Base-by-base conservation (phyloP, 2,329 filamentous ascomycete genomes). In the Colletotrichum lupini region DNA sequence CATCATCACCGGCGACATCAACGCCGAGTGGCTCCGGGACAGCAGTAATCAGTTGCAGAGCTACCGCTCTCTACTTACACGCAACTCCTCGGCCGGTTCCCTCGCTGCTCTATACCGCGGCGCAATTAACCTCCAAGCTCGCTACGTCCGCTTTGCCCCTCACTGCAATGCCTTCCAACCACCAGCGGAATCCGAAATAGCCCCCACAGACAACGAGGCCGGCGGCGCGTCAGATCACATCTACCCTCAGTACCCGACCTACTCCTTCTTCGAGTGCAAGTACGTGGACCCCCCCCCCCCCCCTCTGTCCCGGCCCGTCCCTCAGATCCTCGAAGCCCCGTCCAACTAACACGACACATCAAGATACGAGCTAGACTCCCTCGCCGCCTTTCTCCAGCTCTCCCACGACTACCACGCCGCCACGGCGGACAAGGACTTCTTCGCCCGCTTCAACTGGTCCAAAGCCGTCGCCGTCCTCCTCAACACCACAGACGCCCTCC, bases 91-190 rank as follows among this genome's bases (percentile, higher is more conserved):
- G n/a, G 78, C 83, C 9, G 83, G 90, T 77, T 90, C 89, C 5
- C 85, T 95, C 52, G 92, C 92, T 32, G 90, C 89, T 64, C 85
- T 95, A 5, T 95, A 91, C 82, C 89, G 93, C 30, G 93, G 93
- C 32, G 91, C 92, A 35, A 94, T 95, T 81, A 95, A 95, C 80
- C 88, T 95, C 1, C 93, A 95, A 79, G 88, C 92, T 7, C 88
- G 93, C 69, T 95, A 94, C 81, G 84, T 95, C 62, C 85, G 90
- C 66, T 87, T 87, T 12, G 88, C 88, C 8, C 95, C 96, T 1
- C 96, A 95, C 84, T 98, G 96, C 87, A 98, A 98, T 82, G 94
- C 95, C 49, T 98, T 98, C 83, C 95, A 98, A 80, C 94, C 96
- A 0, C 96, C 96, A 0, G 86, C 90, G 2, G 94, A 95, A 65